Conservation (phyloP, 2,329 filamentous ascomycete genomes). For the Trichoderma koningii region DNA sequence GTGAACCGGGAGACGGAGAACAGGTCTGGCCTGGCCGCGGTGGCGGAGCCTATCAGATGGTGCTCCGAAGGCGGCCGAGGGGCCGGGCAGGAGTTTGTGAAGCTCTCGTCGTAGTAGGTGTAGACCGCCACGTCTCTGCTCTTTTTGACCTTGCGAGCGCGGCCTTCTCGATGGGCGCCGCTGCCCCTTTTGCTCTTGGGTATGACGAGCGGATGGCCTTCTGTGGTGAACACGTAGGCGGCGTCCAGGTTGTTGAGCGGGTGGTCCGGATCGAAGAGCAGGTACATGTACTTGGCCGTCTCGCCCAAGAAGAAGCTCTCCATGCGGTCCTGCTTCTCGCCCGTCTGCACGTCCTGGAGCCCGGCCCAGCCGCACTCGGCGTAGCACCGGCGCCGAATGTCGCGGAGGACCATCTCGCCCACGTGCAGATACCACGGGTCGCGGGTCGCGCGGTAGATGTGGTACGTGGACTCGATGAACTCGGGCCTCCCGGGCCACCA, state of each 20-base stretch:
- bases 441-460: constrained; percentile 88
- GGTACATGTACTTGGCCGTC: constrained; percentile 92
- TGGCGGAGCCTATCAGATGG: constrained; percentile 74
- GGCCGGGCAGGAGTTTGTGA: constrained; percentile 66
- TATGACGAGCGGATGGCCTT: constrained; percentile 90
- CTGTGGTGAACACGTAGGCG: constrained; percentile 91
- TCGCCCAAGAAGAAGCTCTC: constrained; percentile 98
- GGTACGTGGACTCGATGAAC: constrained; percentile 95
- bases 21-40: constrained; percentile 75
- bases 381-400: constrained; percentile 87
- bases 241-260: constrained; percentile 85
- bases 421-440: constrained; percentile 97
- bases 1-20: constrained; percentile 89
- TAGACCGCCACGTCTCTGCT: constrained; percentile 33
- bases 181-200: constrained; percentile 49
- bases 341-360: constrained; percentile 76
- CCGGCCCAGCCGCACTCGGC: constrained; percentile 92
- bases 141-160: constrained; percentile 22
- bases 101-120: constrained; percentile 47
- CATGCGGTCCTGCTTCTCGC: constrained; percentile 91
- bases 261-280: constrained; percentile 84
- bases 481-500: constrained; percentile 97
- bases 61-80: constrained; percentile 57
- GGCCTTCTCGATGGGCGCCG: not conserved
- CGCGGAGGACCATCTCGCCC: constrained; percentile 89